phyloP scores from a whole-genome alignment of 331 rosid species.

The Quercus phellos region DNA sequence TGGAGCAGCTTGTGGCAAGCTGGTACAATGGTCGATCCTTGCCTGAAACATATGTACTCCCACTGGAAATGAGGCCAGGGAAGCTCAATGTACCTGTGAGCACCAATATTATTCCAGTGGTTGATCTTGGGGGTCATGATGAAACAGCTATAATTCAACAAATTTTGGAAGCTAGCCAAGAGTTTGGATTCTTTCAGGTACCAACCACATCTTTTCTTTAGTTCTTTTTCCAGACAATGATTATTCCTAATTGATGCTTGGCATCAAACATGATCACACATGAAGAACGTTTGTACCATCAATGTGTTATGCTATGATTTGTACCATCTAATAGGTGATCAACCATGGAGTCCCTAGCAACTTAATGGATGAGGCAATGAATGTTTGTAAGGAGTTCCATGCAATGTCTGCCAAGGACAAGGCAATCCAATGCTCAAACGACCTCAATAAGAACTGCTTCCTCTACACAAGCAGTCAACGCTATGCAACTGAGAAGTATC shows the following conservation, averaged over 20 bases:
- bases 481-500: slow-evolving; percentile 29
- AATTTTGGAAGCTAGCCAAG: slow-evolving; percentile 49
- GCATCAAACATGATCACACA: neutral
- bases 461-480: slow-evolving; percentile 54
- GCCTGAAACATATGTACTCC: slow-evolving; percentile 51
- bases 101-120: slow-evolving; percentile 41
- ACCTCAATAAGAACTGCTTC: slow-evolving; percentile 45
- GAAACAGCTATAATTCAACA: slow-evolving; percentile 16
- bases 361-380: slow-evolving; percentile 33
- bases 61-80: slow-evolving; percentile 52
- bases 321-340: slow-evolving; percentile 34
- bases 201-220: neutral
- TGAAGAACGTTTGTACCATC: neutral
- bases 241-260: neutral
- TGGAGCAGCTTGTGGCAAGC: slow-evolving; percentile 44
- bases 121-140: slow-evolving; percentile 44
- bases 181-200: slow-evolving; percentile 71
- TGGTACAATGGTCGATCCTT: slow-evolving; percentile 44
- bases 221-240: too few relatives aligned
- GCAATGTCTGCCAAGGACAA: slow-evolving; percentile 50
- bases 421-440: slow-evolving; percentile 45
- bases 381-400: slow-evolving; percentile 50
- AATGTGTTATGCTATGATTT: neutral
- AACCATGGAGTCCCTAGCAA: slow-evolving; percentile 61
- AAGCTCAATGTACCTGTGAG: neutral